These are phyloP conservation scores for Suhomyces terraborum DNA, from an alignment of 1,139 yeast species.

Conservation along the genomic window DNA sequence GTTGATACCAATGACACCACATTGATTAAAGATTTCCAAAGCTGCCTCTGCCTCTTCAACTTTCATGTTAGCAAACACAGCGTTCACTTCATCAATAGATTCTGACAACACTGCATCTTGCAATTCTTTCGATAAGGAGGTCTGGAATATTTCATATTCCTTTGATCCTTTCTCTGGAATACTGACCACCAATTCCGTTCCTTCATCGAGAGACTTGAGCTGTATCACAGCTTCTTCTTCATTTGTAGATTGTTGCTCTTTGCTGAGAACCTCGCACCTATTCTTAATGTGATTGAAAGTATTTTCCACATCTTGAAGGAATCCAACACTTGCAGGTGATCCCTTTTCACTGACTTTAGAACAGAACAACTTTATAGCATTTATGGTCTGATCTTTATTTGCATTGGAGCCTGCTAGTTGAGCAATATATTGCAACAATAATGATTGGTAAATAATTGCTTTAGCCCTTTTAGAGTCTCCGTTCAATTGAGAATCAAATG, in stretches of 20 bases:
- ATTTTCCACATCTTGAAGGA: constrained; percentile 68
- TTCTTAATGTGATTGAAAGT: constrained; percentile 71
- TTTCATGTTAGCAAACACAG: constrained; percentile 74
- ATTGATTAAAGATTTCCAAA: constrained; percentile 72
- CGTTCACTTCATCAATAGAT: constrained; percentile 76
- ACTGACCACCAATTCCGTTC: constrained; percentile 69
- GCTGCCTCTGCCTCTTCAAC: constrained; percentile 80
- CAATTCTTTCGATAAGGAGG: constrained; percentile 61
- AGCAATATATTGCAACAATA: constrained; percentile 74
- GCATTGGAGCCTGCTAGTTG: constrained; percentile 54
- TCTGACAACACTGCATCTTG: constrained; percentile 75
- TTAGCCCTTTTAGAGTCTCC: constrained; percentile 55
- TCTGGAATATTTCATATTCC: constrained; percentile 54
- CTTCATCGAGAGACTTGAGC: constrained; percentile 83
- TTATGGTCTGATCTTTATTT: constrained; percentile 38
- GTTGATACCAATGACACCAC: constrained; percentile 78
- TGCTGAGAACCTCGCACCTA: constrained; percentile 68
- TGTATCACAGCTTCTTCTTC: constrained; percentile 83
- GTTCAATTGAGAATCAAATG: constrained; percentile 79
- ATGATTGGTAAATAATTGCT: constrained; percentile 75
- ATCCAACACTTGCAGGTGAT: constrained; percentile 67
- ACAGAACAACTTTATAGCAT: constrained; percentile 70
- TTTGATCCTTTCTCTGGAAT: constrained; percentile 62
- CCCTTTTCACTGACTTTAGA: constrained; percentile 55
- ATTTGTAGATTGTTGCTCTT: constrained; percentile 33